phyloP scores from a whole-genome alignment of 2,329 filamentous ascomycete species.

The Penicillium sp. region DNA sequence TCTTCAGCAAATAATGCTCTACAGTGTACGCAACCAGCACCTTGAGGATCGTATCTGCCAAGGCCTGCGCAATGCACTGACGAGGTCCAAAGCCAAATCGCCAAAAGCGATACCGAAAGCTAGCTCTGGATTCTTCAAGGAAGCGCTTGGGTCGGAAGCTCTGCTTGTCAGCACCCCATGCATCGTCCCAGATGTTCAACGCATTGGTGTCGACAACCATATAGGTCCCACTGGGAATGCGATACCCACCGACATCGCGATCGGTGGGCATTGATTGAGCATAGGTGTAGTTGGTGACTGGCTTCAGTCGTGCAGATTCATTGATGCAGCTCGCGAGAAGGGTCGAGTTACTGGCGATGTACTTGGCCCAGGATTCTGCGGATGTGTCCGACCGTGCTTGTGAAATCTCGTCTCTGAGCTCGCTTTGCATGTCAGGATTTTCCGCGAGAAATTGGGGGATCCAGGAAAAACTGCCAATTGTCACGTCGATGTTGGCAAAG shows the following conservation, averaged over 20 bases:
- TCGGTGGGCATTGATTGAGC: slow-evolving; percentile 42
- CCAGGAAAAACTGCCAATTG: slow-evolving; percentile 46
- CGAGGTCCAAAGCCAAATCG: slow-evolving; percentile 8
- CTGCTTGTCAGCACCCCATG: slow-evolving; percentile 41
- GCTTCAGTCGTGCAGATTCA: slow-evolving; percentile 43
- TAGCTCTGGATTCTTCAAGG: neutral
- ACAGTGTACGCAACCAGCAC: neutral
- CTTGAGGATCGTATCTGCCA: slow-evolving; percentile 6
- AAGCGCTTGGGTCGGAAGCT: slow-evolving; percentile 37
- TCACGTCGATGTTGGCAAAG: slow-evolving; percentile 51
- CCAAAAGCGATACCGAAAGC: slow-evolving; percentile 8
- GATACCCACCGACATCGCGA: slow-evolving; percentile 36
- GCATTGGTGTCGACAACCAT: slow-evolving; percentile 48
- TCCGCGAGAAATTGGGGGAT: slow-evolving; percentile 45
- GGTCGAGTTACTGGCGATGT: slow-evolving; percentile 26
- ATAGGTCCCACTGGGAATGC: slow-evolving; percentile 40
- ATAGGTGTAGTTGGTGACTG: slow-evolving; percentile 44
- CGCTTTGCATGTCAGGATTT: slow-evolving; percentile 32
- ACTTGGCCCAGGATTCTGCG: slow-evolving; percentile 26
- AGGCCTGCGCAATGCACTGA: slow-evolving; percentile 3
- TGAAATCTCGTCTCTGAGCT: slow-evolving; percentile 21
- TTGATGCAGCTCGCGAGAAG: slow-evolving; percentile 38
- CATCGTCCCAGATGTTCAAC: slow-evolving; percentile 42
- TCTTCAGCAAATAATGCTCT: neutral
- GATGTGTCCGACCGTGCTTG: neutral